Conservation (phyloP, 1,284 basidiomycete genomes). For the Ganoderma leucocontextum region DNA sequence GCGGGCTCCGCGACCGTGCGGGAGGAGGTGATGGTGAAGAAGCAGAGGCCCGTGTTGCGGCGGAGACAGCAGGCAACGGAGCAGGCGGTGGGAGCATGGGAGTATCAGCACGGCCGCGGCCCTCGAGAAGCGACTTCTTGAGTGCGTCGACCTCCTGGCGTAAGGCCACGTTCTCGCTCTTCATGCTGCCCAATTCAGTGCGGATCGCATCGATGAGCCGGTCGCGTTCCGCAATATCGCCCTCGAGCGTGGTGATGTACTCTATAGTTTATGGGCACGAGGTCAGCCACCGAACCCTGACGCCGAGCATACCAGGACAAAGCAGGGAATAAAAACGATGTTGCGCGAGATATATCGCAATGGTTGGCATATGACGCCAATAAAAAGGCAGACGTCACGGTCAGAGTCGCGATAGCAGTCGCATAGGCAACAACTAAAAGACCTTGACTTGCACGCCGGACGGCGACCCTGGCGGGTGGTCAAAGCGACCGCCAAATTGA, state of each 20-base stretch:
- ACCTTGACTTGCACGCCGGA: too few species aligned
- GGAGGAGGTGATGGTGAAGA: slow-evolving; percentile 38
- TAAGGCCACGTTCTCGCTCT: slow-evolving; percentile 86
- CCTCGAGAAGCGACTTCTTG: slow-evolving; percentile 82
- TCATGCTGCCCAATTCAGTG: slow-evolving; percentile 81
- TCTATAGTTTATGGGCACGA: slow-evolving; percentile 54
- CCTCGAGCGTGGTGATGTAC: slow-evolving; percentile 93
- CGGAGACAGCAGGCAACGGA: slow-evolving; percentile 46
- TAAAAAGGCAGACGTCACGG: too few species aligned
- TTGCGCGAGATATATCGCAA: too few species aligned
- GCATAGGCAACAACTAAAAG: too few species aligned
- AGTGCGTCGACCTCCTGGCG: slow-evolving; percentile 86
- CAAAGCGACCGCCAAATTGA: too few species aligned
- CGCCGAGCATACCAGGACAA: not conserved
- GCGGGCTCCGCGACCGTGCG: slow-evolving; percentile 42
- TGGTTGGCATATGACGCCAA: too few species aligned
- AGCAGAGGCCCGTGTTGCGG: slow-evolving; percentile 36
- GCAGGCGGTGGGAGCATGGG: slow-evolving; percentile 56
- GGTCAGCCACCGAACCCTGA: slow-evolving; percentile 15
- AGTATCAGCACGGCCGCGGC: slow-evolving; percentile 49
- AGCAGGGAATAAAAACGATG: too few species aligned
- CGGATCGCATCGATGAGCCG: slow-evolving; percentile 89
- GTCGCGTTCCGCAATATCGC: slow-evolving; percentile 93
- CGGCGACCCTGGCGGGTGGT: too few species aligned
- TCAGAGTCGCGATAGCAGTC: too few species aligned